Evolutionary conservation across 2,329 filamentous ascomycete genomes (phyloP), one percentile per base, ranked within the genome.

Genomic region (Colletotrichum limetticola): DNA sequence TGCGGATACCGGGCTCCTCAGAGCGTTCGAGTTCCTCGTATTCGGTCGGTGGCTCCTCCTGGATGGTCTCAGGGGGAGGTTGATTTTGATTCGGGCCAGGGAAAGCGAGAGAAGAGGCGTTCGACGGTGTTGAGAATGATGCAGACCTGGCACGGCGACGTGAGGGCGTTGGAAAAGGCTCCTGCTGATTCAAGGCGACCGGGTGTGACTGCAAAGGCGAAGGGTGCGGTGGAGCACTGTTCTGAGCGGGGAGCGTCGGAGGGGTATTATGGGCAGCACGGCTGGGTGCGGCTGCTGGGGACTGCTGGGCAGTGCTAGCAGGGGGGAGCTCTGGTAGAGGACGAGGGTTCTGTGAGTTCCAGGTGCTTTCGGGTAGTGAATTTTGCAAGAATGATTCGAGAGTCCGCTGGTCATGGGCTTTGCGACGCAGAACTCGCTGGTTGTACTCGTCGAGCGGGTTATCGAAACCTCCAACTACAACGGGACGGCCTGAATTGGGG

Each of bases 181-280:
- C 70, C 68, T 73, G 60, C 35, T 59, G 71, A 55, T 58, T 71
- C 26, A 61, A 71, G n/a, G 52, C 28, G 66, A 73, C 67, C 60
- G 71, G 71, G 62, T 73, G 70, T 69, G 71, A 73, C 46, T 68
- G 67, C 55, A 73, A 56, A 61, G 71, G 71, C 61, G 68, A 68
- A 66, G 71, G 67, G 49, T 73, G 71, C 24, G 61, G 71, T 73
- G 71, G 71, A 71, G 68, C 28, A 30, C 60, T 61, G 66, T 61
- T 49, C 46, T 55, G 60, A 26, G 71, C 46, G 71, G 71, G 67
- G 60, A 42, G 37, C 37, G 46, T 11, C 26, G 53, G 67, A 70
- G 60, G 61, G 71, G 66, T 56, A 52, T 69, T 56, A 52, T 69
- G 66, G 42, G 53, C 26, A 59, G 46, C 49, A 37, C 60, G 55